Conservation (phyloP, 73 alveolate species). For the Breviolum minutum region DNA sequence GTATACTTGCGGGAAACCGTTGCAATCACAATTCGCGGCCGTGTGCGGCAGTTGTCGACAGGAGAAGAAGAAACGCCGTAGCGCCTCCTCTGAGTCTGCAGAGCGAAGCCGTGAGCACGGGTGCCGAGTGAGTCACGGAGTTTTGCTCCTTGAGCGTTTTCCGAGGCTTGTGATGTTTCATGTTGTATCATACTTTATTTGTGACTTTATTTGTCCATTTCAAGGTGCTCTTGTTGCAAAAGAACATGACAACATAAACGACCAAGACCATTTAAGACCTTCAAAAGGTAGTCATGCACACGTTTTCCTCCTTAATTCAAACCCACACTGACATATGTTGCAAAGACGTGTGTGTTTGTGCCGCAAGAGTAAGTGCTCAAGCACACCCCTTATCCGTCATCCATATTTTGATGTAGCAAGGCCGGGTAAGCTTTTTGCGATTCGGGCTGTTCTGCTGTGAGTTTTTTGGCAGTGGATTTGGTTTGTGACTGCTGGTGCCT, state of each 20-base stretch:
- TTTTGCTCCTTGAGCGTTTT: no score
- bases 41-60: not conserved
- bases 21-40: no score
- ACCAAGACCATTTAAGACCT: not conserved
- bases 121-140: not conserved
- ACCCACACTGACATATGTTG: not conserved
- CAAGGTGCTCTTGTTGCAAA: no score
- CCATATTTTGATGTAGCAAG: conserved; percentile 91
- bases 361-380: conserved; percentile 65
- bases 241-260: not conserved
- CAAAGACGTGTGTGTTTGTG: not conserved
- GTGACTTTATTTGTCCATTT: no score
- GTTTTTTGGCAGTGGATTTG: not conserved
- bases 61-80: conserved; percentile 95
- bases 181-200: no score
- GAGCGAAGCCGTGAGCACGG: conserved; percentile 90
- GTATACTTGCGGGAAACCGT: no score
- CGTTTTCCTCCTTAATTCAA: not conserved
- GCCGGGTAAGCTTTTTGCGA: not conserved
- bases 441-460: not conserved
- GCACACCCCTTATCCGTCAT: conserved; percentile 85
- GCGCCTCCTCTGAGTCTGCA: conserved; percentile 95
- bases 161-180: no score
- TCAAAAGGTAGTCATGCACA: not conserved
- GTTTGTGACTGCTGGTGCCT: not conserved